A percentile compares a stretch with the other conserved stretches of the same genome.
These are phyloP conservation scores for Suhomyces panamericanus DNA, from an alignment of 1,139 yeast species.

Conservation along the genomic window DNA sequence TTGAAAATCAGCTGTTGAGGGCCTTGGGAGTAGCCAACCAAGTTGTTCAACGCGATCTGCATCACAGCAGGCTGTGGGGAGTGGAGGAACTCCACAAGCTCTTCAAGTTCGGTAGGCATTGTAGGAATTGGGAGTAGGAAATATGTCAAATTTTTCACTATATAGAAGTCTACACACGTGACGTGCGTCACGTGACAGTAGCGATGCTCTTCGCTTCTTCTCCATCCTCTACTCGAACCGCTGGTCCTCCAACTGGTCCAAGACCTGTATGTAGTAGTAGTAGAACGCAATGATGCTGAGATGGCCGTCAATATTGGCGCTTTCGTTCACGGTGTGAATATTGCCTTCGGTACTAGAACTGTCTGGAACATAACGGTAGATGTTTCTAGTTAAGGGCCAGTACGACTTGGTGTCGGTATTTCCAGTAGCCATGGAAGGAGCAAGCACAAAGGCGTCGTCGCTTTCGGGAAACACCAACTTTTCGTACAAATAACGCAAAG, in stretches of 20 bases:
- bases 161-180: background rate
- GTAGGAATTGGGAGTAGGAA: background rate
- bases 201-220: background rate
- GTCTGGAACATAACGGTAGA: slow-evolving; percentile 39
- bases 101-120: slow-evolving; percentile 66
- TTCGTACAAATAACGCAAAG: slow-evolving; percentile 57
- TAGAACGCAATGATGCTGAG: slow-evolving; percentile 33
- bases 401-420: slow-evolving; percentile 45
- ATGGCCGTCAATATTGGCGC: slow-evolving; percentile 27
- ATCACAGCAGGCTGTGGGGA: slow-evolving; percentile 80
- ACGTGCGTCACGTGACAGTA: background rate
- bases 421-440: slow-evolving; percentile 39
- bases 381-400: slow-evolving; percentile 42
- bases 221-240: slow-evolving; percentile 1
- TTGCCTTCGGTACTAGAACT: slow-evolving; percentile 16
- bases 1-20: slow-evolving; percentile 66
- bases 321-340: slow-evolving; percentile 40
- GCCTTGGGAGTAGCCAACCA: slow-evolving; percentile 80
- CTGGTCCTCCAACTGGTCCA: slow-evolving; percentile 24
- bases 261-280: slow-evolving; percentile 40
- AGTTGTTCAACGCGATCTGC: slow-evolving; percentile 80
- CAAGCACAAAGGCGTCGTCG: slow-evolving; percentile 28
- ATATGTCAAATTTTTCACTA: slow-evolving; percentile 1
- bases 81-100: slow-evolving; percentile 79
- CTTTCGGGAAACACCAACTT: slow-evolving; percentile 38